Percentiles rank a stretch among this genome's conserved stretches.
phyloP scores from a whole-genome alignment of 345 rosid species.

The Raphanus sativus region DNA sequence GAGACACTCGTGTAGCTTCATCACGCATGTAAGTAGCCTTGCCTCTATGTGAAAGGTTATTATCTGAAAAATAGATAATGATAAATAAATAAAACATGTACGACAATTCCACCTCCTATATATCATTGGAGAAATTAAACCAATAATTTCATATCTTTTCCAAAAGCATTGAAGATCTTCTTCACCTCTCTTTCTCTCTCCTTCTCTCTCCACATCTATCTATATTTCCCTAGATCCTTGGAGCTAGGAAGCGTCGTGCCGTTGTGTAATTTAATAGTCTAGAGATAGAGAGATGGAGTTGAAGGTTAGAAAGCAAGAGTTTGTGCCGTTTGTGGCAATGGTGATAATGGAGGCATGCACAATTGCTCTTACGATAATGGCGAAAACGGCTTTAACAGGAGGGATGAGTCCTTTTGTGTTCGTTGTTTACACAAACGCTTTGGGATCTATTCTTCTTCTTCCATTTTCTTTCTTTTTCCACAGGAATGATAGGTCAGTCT shows the following conservation, averaged over 20 bases:
- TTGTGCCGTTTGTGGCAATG: constrained; percentile 56
- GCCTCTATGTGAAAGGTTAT: constrained; percentile 52
- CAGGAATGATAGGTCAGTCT: constrained; percentile 46
- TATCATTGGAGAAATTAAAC: constrained; percentile 29
- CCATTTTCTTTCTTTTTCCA: constrained; percentile 67
- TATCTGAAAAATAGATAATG: constrained; percentile 24
- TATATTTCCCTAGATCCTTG: constrained; percentile 20
- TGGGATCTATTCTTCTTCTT: constrained; percentile 57
- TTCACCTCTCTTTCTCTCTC: background rate
- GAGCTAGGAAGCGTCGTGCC: constrained; percentile 30
- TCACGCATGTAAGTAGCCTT: constrained; percentile 52
- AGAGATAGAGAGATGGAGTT: constrained; percentile 27
- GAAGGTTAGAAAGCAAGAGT: constrained; percentile 36
- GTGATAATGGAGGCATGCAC: constrained; percentile 70
- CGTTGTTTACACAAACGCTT: constrained; percentile 61
- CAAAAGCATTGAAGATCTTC: constrained; percentile 12
- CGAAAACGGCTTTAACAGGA: constrained; percentile 55
- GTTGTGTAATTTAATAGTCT: constrained; percentile 4
- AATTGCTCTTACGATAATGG: constrained; percentile 65
- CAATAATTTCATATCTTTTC: constrained; percentile 21
- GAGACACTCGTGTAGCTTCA: constrained; percentile 61
- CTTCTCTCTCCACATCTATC: background rate
- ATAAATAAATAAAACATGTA: constrained; percentile 24
- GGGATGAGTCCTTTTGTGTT: constrained; percentile 85
- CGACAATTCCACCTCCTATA: constrained; percentile 17